phyloP scores from a whole-genome alignment of 371 early-diverging fungal genomes.

The Funneliformis caledonium region DNA sequence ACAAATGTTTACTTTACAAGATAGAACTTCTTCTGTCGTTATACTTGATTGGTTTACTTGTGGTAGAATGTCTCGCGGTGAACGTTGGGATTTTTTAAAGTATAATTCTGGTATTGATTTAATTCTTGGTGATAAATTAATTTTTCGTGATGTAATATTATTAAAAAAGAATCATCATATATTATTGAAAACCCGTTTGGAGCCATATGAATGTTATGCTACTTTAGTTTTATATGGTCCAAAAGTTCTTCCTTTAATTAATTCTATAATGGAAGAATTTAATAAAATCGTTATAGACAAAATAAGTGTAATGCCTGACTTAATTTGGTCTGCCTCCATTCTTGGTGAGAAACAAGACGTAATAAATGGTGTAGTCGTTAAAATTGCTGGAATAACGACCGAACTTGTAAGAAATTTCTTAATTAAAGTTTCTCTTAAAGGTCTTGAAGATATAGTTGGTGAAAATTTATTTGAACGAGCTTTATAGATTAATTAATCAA shows the following conservation, averaged over 20 bases:
- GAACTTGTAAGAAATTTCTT: conserved; percentile 38
- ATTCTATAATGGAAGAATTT: conserved; percentile 40
- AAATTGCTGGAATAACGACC: conserved; percentile 35
- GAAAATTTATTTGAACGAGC: conserved; percentile 38
- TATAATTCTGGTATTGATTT: conserved; percentile 70
- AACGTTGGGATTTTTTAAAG: conserved; percentile 70
- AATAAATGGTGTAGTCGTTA: conserved; percentile 20
- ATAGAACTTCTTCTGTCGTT: conserved; percentile 57
- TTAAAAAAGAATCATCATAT: conserved; percentile 42
- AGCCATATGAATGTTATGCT: conserved; percentile 51
- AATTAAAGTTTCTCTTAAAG: conserved; percentile 9
- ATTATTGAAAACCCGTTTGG: conserved; percentile 42
- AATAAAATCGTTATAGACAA: conserved; percentile 43
- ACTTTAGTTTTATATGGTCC: conserved; percentile 49
- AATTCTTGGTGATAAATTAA: conserved; percentile 46
- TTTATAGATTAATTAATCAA: background rate
- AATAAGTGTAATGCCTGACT: background rate
- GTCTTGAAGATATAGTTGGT: conserved; percentile 17
- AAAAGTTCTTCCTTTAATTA: conserved; percentile 34
- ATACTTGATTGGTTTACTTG: conserved; percentile 84
- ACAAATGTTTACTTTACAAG: conserved; percentile 56
- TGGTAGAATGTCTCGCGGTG: conserved; percentile 74
- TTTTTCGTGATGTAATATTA: conserved; percentile 68
- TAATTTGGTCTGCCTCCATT: conserved; percentile 47
- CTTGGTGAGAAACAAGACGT: background rate